Conservation (phyloP, 495 filamentous ascomycete species). For the Xylaria palmicola region DNA sequence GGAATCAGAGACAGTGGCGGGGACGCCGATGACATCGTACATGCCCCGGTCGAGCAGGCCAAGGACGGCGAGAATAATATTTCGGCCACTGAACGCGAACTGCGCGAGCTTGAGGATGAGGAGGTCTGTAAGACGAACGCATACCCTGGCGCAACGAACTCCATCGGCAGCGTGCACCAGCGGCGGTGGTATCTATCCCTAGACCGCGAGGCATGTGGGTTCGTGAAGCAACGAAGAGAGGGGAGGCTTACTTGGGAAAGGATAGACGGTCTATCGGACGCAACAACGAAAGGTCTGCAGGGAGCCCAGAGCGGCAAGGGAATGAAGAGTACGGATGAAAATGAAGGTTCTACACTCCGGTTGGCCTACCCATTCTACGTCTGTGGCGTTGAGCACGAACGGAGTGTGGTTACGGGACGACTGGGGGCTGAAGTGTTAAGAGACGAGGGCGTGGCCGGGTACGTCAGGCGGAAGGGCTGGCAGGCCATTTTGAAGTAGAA, state of each 20-base stretch:
- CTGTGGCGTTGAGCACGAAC: slow-evolving; percentile 53
- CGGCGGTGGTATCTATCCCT: slow-evolving; percentile 61
- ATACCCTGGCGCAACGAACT: slow-evolving; percentile 62
- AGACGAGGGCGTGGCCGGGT: slow-evolving; percentile 58
- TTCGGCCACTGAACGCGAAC: slow-evolving; percentile 37
- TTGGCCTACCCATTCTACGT: slow-evolving; percentile 59
- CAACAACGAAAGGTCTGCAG: neutral
- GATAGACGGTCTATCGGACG: neutral
- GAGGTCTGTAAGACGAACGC: slow-evolving; percentile 61
- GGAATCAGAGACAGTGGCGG: neutral
- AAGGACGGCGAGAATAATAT: slow-evolving; percentile 13
- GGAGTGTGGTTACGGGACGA: slow-evolving; percentile 63
- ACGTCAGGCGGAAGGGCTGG: slow-evolving; percentile 58
- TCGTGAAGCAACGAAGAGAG: slow-evolving; percentile 33
- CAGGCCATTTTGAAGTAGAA: slow-evolving; percentile 50
- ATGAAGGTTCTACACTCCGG: slow-evolving; percentile 27
- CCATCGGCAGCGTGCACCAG: slow-evolving; percentile 62
- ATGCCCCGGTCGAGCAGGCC: slow-evolving; percentile 15
- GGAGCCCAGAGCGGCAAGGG: slow-evolving; percentile 7
- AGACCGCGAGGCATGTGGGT: slow-evolving; percentile 55
- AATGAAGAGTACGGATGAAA: slow-evolving; percentile 5
- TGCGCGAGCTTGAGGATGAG: slow-evolving; percentile 42
- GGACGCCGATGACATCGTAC: slow-evolving; percentile 21
- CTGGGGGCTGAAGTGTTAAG: slow-evolving; percentile 53
- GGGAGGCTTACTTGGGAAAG: slow-evolving; percentile 28